Conservation (phyloP, 2,329 filamentous ascomycete genomes). For the Fusarium sterilihyphosum region DNA sequence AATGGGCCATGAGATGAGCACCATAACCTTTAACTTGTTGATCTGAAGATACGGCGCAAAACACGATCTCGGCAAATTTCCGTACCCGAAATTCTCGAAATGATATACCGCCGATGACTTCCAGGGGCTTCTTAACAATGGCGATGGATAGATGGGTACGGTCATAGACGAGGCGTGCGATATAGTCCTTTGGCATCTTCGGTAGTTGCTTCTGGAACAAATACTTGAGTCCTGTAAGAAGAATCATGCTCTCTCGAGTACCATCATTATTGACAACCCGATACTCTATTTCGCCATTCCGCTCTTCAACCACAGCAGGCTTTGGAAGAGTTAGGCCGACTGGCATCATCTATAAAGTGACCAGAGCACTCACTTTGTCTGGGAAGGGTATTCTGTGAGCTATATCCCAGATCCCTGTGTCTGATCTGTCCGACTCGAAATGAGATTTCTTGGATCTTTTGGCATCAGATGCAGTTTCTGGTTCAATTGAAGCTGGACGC, state of each 20-base stretch:
- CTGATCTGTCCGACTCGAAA: not conserved
- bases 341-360: not conserved
- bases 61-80: slow-evolving; percentile 97
- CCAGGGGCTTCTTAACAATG: slow-evolving; percentile 94
- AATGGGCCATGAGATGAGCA: slow-evolving; percentile 95
- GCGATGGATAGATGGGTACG: slow-evolving; percentile 95
- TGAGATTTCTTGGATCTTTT: not conserved
- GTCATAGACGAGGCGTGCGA: slow-evolving; percentile 96
- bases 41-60: slow-evolving; percentile 96
- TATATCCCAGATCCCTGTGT: not conserved
- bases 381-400: slow-evolving; percentile 70
- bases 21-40: slow-evolving; percentile 99
- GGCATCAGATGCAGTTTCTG: not conserved
- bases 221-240: slow-evolving; percentile 93
- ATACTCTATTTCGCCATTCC: slow-evolving; percentile 94
- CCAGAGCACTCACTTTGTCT: slow-evolving; percentile 70
- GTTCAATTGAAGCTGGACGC: not conserved
- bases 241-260: slow-evolving; percentile 73
- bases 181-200: slow-evolving; percentile 99
- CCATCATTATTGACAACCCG: slow-evolving; percentile 98
- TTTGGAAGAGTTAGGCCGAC: slow-evolving; percentile 52
- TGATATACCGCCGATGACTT: slow-evolving; percentile 96
- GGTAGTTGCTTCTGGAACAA: slow-evolving; percentile 98
- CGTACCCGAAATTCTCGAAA: slow-evolving; percentile 93
- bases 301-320: slow-evolving; percentile 93